Evolutionary conservation across 2,329 filamentous ascomycete species (phyloP), one percentile per base, ranked within the genome.

Genomic region (Rhinocladiella mackenziei): DNA sequence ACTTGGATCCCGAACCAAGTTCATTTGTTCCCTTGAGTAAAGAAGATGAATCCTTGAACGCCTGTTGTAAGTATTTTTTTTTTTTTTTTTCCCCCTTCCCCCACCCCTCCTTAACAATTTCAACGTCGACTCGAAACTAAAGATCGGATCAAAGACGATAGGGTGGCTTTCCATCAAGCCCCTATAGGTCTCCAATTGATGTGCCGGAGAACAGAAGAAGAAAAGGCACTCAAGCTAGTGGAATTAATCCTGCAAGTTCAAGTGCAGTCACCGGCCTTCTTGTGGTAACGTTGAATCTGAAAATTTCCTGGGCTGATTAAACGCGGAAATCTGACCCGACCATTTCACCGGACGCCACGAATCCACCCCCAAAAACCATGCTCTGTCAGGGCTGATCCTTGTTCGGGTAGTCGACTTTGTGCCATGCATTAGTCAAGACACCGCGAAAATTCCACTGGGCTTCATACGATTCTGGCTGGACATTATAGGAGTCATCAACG

Each of bases 351-450:
- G n/a, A n/a, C n/a, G n/a, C n/a, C n/a, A n/a, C n/a, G n/a, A n/a
- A n/a, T n/a, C n/a, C n/a, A n/a, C n/a, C n/a, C n/a, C n/a, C n/a
- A n/a, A n/a, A n/a, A n/a, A n/a, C n/a, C n/a, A n/a, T n/a, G n/a
- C n/a, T n/a, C n/a, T n/a, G n/a, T n/a, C n/a, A n/a, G n/a, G n/a
- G n/a, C n/a, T n/a, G n/a, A n/a, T n/a, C n/a, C n/a, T n/a, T n/a
- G n/a, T n/a, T n/a, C n/a, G n/a, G n/a, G n/a, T n/a, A n/a, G 11
- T 54, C 45, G 23, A 83, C 67, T 2, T 78, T 72, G 58, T 84
- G 79, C 80, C 80, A 84, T 1, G 78, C 80, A n/a, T 77, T 82
- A 2, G 78, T 78, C 42, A 83, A 66, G 59, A 83, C 83, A 0
- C 80, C 81, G 2, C 80, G 69, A 25, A 80, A 66, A 49, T 84